A percentile compares a stretch with the other conserved stretches of the same genome.
These are phyloP conservation scores for Volvox reticuliferus DNA, from an alignment of 139 green algal genomes.

Conservation along the genomic window DNA sequence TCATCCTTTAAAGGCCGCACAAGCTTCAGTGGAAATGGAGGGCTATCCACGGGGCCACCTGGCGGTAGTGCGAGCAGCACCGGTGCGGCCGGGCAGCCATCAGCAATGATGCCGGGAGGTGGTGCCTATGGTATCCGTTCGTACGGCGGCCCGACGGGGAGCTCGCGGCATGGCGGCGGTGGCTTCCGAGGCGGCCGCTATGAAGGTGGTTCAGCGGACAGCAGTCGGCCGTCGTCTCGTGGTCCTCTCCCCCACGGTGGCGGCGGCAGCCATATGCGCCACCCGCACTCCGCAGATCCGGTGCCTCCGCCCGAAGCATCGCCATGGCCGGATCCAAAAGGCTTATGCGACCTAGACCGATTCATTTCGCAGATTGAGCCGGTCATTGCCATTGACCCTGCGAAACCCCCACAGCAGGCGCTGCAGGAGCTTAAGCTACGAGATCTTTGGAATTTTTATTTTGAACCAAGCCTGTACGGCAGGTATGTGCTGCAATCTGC, in stretches of 20 bases:
- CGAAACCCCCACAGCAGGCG: slow-evolving; percentile 41
- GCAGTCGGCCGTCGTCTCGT: slow-evolving; percentile 29
- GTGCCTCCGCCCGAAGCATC: not conserved
- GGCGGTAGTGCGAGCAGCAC: slow-evolving; percentile 2
- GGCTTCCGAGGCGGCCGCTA: not conserved
- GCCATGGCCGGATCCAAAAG: slow-evolving; percentile 39
- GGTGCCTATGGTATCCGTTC: not conserved
- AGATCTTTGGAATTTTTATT: slow-evolving; percentile 76
- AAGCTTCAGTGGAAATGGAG: not conserved
- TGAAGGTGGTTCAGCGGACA: slow-evolving; percentile 1
- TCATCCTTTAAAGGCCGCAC: not conserved
- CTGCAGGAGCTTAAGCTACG: slow-evolving; percentile 56
- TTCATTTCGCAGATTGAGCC: slow-evolving; percentile 51
- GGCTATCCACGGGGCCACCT: not conserved
- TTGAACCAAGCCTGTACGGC: slow-evolving; percentile 66
- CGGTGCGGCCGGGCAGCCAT: not conserved
- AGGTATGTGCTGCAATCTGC: slow-evolving; percentile 39
- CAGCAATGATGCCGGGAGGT: not conserved
- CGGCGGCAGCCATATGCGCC: not conserved
- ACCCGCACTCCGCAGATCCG: not conserved
- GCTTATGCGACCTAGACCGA: slow-evolving; percentile 49
- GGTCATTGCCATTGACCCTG: slow-evolving; percentile 1
- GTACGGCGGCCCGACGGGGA: not conserved
- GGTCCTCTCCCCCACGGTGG: not conserved
- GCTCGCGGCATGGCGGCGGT: not conserved